Conservation (phyloP, 1,284 basidiomycete genomes). For the Moesziomyces sp. region DNA sequence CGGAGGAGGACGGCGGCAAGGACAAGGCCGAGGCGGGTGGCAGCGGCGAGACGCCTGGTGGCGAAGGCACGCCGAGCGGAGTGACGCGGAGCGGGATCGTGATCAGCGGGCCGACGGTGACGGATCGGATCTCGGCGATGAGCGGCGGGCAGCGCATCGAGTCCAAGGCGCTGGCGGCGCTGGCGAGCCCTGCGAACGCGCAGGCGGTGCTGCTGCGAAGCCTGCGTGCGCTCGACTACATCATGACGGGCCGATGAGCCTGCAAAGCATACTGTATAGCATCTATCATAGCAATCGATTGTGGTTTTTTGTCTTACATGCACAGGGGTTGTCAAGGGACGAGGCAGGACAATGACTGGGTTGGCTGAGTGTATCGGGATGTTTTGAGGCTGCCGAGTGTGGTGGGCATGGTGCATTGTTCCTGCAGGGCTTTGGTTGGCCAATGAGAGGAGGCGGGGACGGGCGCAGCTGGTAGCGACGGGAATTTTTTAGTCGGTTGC, state of each 20-base stretch:
- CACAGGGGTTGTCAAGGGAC: too few species aligned
- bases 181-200: slow-evolving; percentile 62
- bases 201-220: slow-evolving; percentile 65
- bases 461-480: too few species aligned
- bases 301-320: too few species aligned
- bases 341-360: too few species aligned
- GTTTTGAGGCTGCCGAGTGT: too few species aligned
- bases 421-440: too few species aligned
- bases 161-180: slow-evolving; percentile 58
- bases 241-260: slow-evolving; percentile 49
- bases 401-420: too few species aligned
- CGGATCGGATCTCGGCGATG: slow-evolving; percentile 35
- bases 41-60: background rate
- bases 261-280: background rate
- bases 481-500: too few species aligned
- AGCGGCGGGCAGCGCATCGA: slow-evolving; percentile 44
- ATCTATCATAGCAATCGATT: background rate
- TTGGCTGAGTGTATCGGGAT: too few species aligned
- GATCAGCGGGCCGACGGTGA: slow-evolving; percentile 40
- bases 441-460: too few species aligned
- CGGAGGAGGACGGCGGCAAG: slow-evolving; percentile 33
- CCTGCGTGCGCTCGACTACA: slow-evolving; percentile 64
- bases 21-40: slow-evolving; percentile 4
- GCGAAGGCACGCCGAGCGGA: slow-evolving; percentile 11
- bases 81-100: slow-evolving; percentile 34